These are phyloP conservation scores for Moniliophthora roreri DNA, from an alignment of 1,284 basidiomycete genomes.

Conservation along the genomic window DNA sequence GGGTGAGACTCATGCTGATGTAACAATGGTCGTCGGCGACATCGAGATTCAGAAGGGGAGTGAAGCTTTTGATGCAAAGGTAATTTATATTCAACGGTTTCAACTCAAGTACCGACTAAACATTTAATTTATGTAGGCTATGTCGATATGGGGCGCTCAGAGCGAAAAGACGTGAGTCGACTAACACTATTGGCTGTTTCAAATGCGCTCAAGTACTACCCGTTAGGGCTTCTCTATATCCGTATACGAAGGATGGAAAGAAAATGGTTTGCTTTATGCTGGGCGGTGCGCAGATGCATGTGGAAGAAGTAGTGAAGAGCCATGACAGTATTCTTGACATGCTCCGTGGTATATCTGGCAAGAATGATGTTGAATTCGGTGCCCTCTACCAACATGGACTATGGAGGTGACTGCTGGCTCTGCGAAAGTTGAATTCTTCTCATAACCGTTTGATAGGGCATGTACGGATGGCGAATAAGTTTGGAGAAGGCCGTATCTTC, in stretches of 20 bases:
- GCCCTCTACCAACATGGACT: slow-evolving; percentile 4
- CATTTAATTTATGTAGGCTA: not conserved
- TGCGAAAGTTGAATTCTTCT: no score
- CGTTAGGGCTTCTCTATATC: slow-evolving; percentile 31
- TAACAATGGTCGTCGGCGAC: not conserved
- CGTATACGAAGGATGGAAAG: slow-evolving; percentile 23
- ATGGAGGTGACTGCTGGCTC: slow-evolving; percentile 1
- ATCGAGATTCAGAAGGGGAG: not conserved
- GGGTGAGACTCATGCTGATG: not conserved
- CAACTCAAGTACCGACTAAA: no score
- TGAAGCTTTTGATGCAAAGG: not conserved
- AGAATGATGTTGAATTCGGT: slow-evolving; percentile 15
- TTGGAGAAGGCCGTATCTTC: slow-evolving; percentile 13
- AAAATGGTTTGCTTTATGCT: slow-evolving; percentile 37
- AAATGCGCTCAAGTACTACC: not conserved
- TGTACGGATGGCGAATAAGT: slow-evolving; percentile 10
- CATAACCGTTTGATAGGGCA: slow-evolving; percentile 1
- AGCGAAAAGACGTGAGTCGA: not conserved
- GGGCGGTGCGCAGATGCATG: slow-evolving; percentile 26
- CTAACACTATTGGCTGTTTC: not conserved
- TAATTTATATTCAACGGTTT: not conserved
- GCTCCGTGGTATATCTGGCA: slow-evolving; percentile 30
- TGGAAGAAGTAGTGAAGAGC: slow-evolving; percentile 24
- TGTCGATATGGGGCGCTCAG: not conserved
- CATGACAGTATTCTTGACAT: slow-evolving; percentile 29